Conservation (phyloP, 2,329 filamentous ascomycete species). For the Fusarium avenaceum region DNA sequence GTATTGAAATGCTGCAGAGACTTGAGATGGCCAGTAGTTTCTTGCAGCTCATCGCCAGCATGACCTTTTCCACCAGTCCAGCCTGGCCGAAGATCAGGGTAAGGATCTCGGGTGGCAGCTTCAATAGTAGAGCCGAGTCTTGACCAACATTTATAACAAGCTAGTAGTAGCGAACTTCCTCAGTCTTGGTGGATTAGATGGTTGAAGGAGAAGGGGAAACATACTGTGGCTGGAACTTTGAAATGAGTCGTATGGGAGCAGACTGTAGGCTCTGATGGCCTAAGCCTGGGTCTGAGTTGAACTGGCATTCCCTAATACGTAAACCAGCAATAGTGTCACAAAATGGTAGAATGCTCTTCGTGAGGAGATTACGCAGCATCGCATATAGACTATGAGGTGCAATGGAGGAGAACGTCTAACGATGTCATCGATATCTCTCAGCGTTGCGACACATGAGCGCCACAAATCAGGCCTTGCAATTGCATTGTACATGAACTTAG, state of each 20-base stretch:
- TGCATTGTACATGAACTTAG: too few species aligned
- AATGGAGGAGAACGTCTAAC: background rate
- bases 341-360: background rate
- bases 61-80: slow-evolving; percentile 26
- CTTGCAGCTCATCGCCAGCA: slow-evolving; percentile 44
- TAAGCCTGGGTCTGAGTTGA: slow-evolving; percentile 16
- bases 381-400: background rate
- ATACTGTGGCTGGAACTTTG: slow-evolving; percentile 29
- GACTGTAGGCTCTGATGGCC: background rate
- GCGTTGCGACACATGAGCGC: background rate
- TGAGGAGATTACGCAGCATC: background rate
- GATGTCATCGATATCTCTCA: slow-evolving; percentile 2
- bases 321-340: background rate
- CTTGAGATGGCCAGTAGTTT: slow-evolving; percentile 38
- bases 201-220: background rate
- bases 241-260: slow-evolving; percentile 21
- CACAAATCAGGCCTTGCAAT: background rate
- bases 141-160: background rate
- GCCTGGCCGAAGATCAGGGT: slow-evolving; percentile 40
- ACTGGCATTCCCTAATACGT: slow-evolving; percentile 14
- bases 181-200: background rate
- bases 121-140: slow-evolving; percentile 27
- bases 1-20: slow-evolving; percentile 33
- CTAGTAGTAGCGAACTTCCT: slow-evolving; percentile 16
- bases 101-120: slow-evolving; percentile 49